Percentiles rank a stretch among this genome's conserved stretches.
Evolutionary conservation across 768 basidiomycete species (phyloP).

Genomic region (Phanerodontia chrysosporium): DNA sequence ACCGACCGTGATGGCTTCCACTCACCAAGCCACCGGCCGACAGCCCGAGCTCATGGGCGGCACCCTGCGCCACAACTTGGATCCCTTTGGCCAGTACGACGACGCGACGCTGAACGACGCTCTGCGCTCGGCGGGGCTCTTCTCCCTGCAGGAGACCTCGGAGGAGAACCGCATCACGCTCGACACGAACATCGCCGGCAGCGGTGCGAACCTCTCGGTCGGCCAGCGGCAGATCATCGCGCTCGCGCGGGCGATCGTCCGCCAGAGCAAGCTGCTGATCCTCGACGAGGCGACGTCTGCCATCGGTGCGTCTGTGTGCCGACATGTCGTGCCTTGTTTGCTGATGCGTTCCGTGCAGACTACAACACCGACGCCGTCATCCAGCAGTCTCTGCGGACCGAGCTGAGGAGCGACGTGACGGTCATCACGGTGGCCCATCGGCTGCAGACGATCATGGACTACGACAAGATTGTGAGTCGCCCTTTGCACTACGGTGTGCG

Average conservation of each 20-base stretch:
- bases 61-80: slow-evolving; percentile 43
- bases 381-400: slow-evolving; percentile 49
- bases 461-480: slow-evolving; percentile 49
- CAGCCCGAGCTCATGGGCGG: slow-evolving; percentile 39
- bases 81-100: slow-evolving; percentile 46
- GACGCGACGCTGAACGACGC: slow-evolving; percentile 39
- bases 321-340: neutral
- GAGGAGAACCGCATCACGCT: slow-evolving; percentile 37
- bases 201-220: slow-evolving; percentile 45
- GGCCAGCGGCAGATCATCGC: slow-evolving; percentile 60
- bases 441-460: slow-evolving; percentile 55
- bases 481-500: neutral
- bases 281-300: slow-evolving; percentile 55
- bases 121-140: slow-evolving; percentile 37
- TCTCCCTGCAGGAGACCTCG: slow-evolving; percentile 25
- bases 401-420: slow-evolving; percentile 39
- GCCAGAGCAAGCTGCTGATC: slow-evolving; percentile 51
- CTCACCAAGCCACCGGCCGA: slow-evolving; percentile 31
- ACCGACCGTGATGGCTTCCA: neutral
- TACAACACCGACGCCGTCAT: slow-evolving; percentile 55
- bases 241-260: slow-evolving; percentile 53
- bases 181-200: slow-evolving; percentile 41
- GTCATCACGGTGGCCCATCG: slow-evolving; percentile 59
- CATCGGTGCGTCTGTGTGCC: slow-evolving; percentile 28
- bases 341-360: slow-evolving; percentile 30